Conservation (phyloP, 129 eudicot genomes). For the Calendula officinalis region DNA sequence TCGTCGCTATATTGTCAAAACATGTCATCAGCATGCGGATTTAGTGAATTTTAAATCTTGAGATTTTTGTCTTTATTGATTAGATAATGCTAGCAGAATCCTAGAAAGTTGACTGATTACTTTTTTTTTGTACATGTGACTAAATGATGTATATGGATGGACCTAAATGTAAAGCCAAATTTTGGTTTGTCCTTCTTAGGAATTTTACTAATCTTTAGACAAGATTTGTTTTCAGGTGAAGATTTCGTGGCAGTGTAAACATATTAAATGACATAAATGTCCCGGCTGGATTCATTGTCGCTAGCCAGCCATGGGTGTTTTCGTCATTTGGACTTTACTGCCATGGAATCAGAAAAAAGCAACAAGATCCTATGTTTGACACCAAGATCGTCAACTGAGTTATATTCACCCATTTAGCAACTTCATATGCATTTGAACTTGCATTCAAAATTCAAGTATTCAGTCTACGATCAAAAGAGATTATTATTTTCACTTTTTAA, state of each 20-base stretch:
- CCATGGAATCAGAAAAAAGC: slow-evolving; percentile 12
- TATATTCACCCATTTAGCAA: neutral
- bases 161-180: slow-evolving; percentile 28
- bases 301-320: slow-evolving; percentile 17
- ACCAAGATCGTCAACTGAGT: slow-evolving; percentile 14
- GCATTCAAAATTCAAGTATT: neutral
- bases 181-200: slow-evolving; percentile 30
- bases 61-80: neutral
- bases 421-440: neutral
- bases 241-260: slow-evolving; percentile 22
- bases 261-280: slow-evolving; percentile 25
- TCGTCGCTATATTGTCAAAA: no score
- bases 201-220: slow-evolving; percentile 24
- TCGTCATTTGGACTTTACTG: neutral
- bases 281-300: slow-evolving; percentile 11
- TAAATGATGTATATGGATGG: slow-evolving; percentile 23
- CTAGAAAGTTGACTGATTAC: slow-evolving; percentile 26
- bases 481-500: no score
- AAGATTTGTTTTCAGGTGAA: slow-evolving; percentile 26
- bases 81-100: slow-evolving; percentile 7
- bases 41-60: no score
- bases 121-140: slow-evolving; percentile 21
- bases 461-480: no score
- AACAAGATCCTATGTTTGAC: slow-evolving; percentile 20
- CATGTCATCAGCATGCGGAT: no score